Conservation (phyloP, 495 filamentous ascomycete genomes). For the Bryoglossum gracile region DNA sequence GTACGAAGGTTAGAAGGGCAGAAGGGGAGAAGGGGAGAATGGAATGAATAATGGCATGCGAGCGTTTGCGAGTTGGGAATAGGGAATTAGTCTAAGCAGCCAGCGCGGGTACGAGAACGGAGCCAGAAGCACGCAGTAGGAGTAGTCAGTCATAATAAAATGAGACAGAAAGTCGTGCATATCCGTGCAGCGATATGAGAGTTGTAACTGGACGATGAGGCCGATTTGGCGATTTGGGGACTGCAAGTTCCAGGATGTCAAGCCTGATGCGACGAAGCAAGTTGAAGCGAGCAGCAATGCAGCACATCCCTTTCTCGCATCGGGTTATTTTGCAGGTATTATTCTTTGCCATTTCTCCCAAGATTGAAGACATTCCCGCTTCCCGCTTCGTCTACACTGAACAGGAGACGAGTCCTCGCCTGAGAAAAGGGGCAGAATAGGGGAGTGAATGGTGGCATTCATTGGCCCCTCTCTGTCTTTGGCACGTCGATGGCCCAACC, state of each 20-base stretch:
- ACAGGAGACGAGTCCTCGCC: too few species aligned
- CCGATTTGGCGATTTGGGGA: not conserved
- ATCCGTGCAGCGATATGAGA: slow-evolving; percentile 3
- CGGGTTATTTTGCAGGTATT: too few species aligned
- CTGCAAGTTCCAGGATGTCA: too few species aligned
- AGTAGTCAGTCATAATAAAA: not conserved
- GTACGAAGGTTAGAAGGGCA: not conserved
- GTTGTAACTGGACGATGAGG: not conserved
- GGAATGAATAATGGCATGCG: slow-evolving; percentile 8
- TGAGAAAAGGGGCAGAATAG: slow-evolving; percentile 5
- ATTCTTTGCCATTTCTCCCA: too few species aligned
- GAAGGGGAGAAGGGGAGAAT: slow-evolving; percentile 4
- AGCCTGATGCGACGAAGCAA: too few species aligned
- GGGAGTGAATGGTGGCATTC: slow-evolving; percentile 4
- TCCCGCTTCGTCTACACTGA: not conserved
- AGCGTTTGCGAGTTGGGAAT: not conserved
- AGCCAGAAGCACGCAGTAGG: slow-evolving; percentile 1
- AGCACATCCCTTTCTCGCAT: too few species aligned
- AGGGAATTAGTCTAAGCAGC: slow-evolving; percentile 1
- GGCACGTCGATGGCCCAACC: not conserved
- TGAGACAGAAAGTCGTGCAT: slow-evolving; percentile 9
- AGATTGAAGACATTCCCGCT: not conserved
- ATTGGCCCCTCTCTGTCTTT: slow-evolving; percentile 7
- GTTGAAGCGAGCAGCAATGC: too few species aligned
- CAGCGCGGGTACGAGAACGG: not conserved